Conservation (phyloP, 805 yeast genomes). For the Pichia scutulata region DNA sequence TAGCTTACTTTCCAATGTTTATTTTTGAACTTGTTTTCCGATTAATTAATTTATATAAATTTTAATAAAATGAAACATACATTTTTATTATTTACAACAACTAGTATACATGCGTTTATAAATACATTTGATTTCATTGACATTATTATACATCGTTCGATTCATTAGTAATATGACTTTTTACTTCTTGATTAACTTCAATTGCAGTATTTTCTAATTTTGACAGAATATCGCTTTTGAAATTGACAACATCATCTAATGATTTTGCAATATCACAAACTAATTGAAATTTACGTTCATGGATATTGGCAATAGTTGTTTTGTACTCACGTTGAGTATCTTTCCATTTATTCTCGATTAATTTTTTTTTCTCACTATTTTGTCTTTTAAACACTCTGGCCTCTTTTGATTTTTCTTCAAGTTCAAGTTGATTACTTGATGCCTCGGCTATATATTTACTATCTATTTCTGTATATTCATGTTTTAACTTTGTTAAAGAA, state of each 20-base stretch:
- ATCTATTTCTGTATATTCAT: constrained; percentile 14
- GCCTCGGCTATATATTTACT: constrained; percentile 15
- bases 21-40: neutral
- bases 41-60: too few relatives aligned
- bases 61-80: neutral
- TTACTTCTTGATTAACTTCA: constrained; percentile 8
- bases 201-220: constrained; percentile 42
- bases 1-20: neutral
- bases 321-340: constrained; percentile 46
- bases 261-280: constrained; percentile 48
- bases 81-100: neutral
- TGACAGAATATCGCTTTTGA: constrained; percentile 61
- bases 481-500: constrained; percentile 28
- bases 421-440: constrained; percentile 12
- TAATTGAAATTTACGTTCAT: constrained; percentile 39
- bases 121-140: neutral
- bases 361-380: constrained; percentile 12
- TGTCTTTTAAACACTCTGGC: constrained; percentile 10
- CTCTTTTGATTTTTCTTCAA: constrained; percentile 16
- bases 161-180: constrained; percentile 2
- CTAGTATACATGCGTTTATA: constrained; percentile 4
- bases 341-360: constrained; percentile 33
- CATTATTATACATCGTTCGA: neutral
- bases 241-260: constrained; percentile 52
- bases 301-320: constrained; percentile 39